These are phyloP conservation scores for Termitomyces sp. DNA, from an alignment of 1,284 basidiomycete genomes.

Conservation along the genomic window DNA sequence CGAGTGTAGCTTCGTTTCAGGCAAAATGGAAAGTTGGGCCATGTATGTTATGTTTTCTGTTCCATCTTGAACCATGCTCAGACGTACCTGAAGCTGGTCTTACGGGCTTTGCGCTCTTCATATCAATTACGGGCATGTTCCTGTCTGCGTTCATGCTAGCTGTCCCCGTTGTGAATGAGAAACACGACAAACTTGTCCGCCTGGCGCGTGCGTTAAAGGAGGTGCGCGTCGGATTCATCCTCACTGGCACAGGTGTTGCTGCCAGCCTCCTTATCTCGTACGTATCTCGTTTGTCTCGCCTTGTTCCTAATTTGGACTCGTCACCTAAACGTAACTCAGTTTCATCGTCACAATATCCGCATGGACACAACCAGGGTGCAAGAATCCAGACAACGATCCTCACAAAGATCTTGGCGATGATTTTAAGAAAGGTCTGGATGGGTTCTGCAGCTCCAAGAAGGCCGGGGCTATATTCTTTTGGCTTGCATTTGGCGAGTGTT, in stretches of 20 bases:
- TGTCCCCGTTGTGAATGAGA: constrained; percentile 80
- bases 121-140: constrained; percentile 65
- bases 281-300: constrained; percentile 22
- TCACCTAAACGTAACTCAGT: constrained; percentile 28
- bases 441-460: constrained; percentile 89
- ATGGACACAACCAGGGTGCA: constrained; percentile 82
- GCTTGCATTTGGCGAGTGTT: constrained; percentile 60
- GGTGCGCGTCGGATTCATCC: constrained; percentile 75
- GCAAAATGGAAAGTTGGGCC: constrained; percentile 77
- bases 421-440: constrained; percentile 63
- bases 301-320: not conserved
- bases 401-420: constrained; percentile 59
- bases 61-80: constrained; percentile 6
- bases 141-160: constrained; percentile 68
- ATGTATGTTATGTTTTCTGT: constrained; percentile 49
- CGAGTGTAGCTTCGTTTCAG: constrained; percentile 81
- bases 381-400: constrained; percentile 71
- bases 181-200: constrained; percentile 73
- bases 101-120: constrained; percentile 79
- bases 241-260: constrained; percentile 61
- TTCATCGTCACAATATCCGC: constrained; percentile 72
- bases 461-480: constrained; percentile 85
- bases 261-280: constrained; percentile 72
- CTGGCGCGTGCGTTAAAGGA: constrained; percentile 78
- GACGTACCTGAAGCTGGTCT: constrained; percentile 61